Base-by-base conservation (phyloP, 1,284 basidiomycete species). In the Ceratobasidium sp. region DNA sequence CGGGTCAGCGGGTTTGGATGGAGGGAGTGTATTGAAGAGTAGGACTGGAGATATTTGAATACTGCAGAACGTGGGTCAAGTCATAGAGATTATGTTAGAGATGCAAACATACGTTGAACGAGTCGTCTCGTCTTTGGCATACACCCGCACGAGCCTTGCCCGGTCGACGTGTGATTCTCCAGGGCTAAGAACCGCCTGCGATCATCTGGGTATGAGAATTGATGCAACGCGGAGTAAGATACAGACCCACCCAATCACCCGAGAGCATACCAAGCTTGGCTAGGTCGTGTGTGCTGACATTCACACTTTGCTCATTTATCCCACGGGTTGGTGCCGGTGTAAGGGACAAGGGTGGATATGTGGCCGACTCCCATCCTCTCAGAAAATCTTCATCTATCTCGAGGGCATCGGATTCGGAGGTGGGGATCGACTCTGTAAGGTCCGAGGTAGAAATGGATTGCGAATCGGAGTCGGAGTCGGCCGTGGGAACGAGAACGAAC, bases 231-330 rank as follows among this genome's bases (percentile, higher is more conserved):
- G 60, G 33, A 46, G 53, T 60, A 7, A 41, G 27, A 39, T 36
- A 42, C 74, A 69, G 75, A 5, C 87, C 73, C 74, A 92, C 93
- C 94, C 94, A 96, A 76, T 97, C 93, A 36, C 91, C 91, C 73
- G 87, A 87, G 72, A 95, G 85, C 2, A 91, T 79, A 0, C 93
- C 94, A 29, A 93, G 78, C 56, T 82, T 81, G 11, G 86, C 86
- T 16, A 98, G 80, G 60, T 91, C 88, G 19, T 80, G 76, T 1
- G 87, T 85, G 23, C 82, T 80, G 27, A 88, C 72, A 73, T 85
- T 88, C 0, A 90, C 56, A 46, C 50, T 58, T 19, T 66, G 33
- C 21, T 57, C 62, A 11, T 60, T 44, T 47, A 49, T 23, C 23
- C 29, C 44, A 14, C 44, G 27, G n/a, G 33, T 50, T 27, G 57